Base-by-base conservation (phyloP, 352 stramenopile species). In the Phytophthora sp. region DNA sequence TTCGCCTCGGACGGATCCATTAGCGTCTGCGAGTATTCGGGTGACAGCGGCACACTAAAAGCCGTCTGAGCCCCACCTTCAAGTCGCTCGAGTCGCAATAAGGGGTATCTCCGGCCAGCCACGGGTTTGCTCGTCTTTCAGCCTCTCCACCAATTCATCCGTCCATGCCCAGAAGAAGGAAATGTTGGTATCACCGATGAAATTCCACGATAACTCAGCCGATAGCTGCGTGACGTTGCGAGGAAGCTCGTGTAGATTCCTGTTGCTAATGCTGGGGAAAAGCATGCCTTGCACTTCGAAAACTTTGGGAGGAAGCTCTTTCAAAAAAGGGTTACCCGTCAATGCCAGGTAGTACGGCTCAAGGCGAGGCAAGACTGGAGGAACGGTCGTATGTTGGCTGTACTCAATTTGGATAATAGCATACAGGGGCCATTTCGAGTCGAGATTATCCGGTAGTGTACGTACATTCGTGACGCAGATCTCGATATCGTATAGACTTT, bases 381-480 rank as follows among this genome's bases (percentile, higher is more conserved):
- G 46, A 2, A 82, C 53, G 3, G 12, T 39, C 2, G 46, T 44
- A 5, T 80, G 30, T 18, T 57, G 8, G 20, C 60, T 65, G 38
- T 69, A 55, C 9, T 82, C 74, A 2, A 77, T n/a, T 23, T 77
- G 54, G 1, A 77, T 52, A 36, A 69, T 47, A 8, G 45, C 26
- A 9, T 44, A 51, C 5, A 21, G 12, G 4, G 64, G 74, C 76
- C 78, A 88, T 30, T 69, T 73, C 13, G 54, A 23, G 42, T 74
- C 54, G 2, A 88, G 31, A 55, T 82, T 47, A 15, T 71, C 60
- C 0, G 81, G 74, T 9, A 88, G 21, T 6, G 23, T 18, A 0
- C 47, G 57, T 1, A 84, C 52, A 49, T 85, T 88, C 4, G 77
- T 74, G 2, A 72, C 62, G 4, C 61, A 74, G 26, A 88, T 58